Percentiles rank a stretch among this genome's conserved stretches.
phyloP scores from a whole-genome alignment of 495 filamentous ascomycete genomes.

The Talaromyces ruber region DNA sequence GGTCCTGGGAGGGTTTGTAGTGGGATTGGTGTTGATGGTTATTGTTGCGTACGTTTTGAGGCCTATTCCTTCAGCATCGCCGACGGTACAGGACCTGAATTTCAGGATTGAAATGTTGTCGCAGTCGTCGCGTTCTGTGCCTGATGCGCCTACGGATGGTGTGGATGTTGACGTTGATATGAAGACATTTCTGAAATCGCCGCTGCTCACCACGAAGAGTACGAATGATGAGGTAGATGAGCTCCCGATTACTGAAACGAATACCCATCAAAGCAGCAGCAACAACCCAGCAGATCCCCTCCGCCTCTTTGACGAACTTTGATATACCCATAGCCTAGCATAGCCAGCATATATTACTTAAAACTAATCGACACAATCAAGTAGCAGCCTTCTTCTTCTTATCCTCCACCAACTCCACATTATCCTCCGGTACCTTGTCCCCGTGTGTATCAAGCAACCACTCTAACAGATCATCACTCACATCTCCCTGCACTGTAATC shows the following conservation, averaged over 20 bases:
- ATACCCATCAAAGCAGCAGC: background rate
- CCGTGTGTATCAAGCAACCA: constrained; percentile 80
- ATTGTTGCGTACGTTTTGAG: constrained; percentile 30
- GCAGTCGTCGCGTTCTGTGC: background rate
- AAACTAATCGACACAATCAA: background rate
- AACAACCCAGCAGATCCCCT: background rate
- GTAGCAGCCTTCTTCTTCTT: constrained; percentile 70
- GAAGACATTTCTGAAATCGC: background rate
- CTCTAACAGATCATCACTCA: constrained; percentile 89
- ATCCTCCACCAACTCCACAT: constrained; percentile 88
- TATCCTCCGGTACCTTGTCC: constrained; percentile 76
- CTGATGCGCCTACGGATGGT: background rate
- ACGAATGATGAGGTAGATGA: background rate
- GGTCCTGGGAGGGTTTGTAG: constrained; percentile 50
- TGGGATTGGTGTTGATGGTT: constrained; percentile 23
- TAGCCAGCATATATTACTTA: background rate
- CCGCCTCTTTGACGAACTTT: constrained; percentile 1
- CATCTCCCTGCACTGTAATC: constrained; percentile 96
- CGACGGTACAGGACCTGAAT: background rate
- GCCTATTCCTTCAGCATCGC: constrained; percentile 9
- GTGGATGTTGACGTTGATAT: background rate
- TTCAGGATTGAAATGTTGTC: background rate
- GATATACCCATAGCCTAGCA: background rate
- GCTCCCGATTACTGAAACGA: background rate
- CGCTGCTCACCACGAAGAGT: background rate